phyloP scores from a whole-genome alignment of 2,329 filamentous ascomycete species.

The Alternaria sp. region DNA sequence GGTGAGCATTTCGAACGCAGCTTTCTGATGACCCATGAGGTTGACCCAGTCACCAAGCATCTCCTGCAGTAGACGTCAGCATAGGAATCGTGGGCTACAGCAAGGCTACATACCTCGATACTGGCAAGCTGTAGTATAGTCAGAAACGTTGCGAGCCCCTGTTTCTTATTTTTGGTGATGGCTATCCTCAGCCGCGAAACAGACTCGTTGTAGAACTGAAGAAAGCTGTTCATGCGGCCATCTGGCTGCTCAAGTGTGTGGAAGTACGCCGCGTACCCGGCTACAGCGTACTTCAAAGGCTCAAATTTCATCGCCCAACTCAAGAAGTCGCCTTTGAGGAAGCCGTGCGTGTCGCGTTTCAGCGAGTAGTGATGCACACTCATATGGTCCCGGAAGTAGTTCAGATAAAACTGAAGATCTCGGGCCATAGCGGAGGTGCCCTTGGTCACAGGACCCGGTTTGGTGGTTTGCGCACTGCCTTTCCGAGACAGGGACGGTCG shows the following conservation, averaged over 20 bases:
- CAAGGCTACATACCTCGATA: constrained; percentile 73
- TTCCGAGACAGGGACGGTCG: constrained; percentile 43
- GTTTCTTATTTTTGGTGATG: constrained; percentile 72
- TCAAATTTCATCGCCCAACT: constrained; percentile 78
- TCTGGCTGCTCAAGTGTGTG: constrained; percentile 72
- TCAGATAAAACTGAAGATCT: constrained; percentile 78
- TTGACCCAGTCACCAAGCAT: constrained; percentile 96
- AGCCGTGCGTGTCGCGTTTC: constrained; percentile 71
- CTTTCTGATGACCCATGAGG: constrained; percentile 88
- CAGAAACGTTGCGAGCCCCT: constrained; percentile 75
- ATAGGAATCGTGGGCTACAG: neutral
- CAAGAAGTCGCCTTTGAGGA: constrained; percentile 75
- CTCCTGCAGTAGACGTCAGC: constrained; percentile 64
- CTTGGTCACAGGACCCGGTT: constrained; percentile 19
- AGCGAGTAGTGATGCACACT: constrained; percentile 84
- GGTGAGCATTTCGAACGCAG: constrained; percentile 80
- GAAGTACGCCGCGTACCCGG: constrained; percentile 89
- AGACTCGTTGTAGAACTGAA: constrained; percentile 89
- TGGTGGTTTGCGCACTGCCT: constrained; percentile 38
- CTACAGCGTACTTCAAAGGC: constrained; percentile 82
- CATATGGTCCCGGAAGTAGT: constrained; percentile 79
- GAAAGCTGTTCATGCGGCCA: constrained; percentile 79
- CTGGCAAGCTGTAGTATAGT: constrained; percentile 92
- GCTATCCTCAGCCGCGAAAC: constrained; percentile 76
- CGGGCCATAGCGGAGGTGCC: constrained; percentile 55